Evolutionary conservation across 441 rosid species (phyloP), one percentile per base, ranked within the genome.

Genomic region (Pelargonium myrrhifolium): DNA sequence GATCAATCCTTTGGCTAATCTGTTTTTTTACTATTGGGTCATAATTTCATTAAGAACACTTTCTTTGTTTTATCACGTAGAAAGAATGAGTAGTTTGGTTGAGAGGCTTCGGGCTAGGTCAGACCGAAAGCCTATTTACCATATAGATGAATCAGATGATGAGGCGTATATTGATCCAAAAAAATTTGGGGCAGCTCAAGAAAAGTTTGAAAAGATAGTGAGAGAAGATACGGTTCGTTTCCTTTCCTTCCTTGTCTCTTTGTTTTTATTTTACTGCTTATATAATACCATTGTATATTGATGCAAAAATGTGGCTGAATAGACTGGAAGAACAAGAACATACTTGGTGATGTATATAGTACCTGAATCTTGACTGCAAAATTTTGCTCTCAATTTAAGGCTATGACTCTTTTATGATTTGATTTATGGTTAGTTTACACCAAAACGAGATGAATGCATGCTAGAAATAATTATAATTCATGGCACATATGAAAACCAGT

Each of bases 81-180:
- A 79, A 81, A 6, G 22, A 28, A 95, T 95, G 99, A 95, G 97
- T 82, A 95, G 99, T 85, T 83, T 95, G 78, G 98, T 86, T 39
- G 99, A 95, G 87, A 83, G 98, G 87, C 92, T 95, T 17, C 94
- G 98, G n/a, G 83, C 80, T 60, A 77, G 99, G 79, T 84, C 98
- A 37, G 97, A 90, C 65, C 80, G 93, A 73, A 92, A 68, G 79
- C 99, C 99, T 17, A 62, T 90, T 75, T 92, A 92, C 72, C 87
- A 81, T 77, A 68, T 92, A 21, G 97, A 90, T 81, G 98, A 95
- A 35, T 95, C 98, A 4, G 99, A 95, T 74, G 99, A 92, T 64
- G 99, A 95, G 60, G 78, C 77, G 7, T 97, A 95, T 74, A 80
- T 84, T 74, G 74, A 75, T 37, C 75, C 80, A 15, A 77, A 84